Evolutionary conservation across 306 rosid species (phyloP), one percentile per base, ranked within the genome.

Genomic region (Notholithocarpus densiflorus): DNA sequence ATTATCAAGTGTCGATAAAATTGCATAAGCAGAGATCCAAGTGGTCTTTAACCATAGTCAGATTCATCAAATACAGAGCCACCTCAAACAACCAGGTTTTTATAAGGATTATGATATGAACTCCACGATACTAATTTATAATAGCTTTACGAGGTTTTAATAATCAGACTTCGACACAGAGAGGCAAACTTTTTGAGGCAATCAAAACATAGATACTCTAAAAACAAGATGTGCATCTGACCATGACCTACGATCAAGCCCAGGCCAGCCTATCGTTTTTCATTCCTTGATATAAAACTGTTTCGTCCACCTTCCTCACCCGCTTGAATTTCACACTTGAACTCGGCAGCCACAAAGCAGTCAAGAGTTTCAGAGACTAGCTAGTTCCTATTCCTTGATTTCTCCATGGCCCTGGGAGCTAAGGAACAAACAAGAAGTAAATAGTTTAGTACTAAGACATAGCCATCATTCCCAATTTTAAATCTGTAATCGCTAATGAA

Each of bases 401-500:
- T 92, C 68, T 91, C 98, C 97, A 85, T 84, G 74, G 97, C 89
- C 89, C 96, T 85, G 14, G 98, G 98, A 79, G 98, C 98, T 95
- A 89, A n/a, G 13, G 61, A 74, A 77, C 73, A 86, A 75, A 75
- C 31, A 13, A 34, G n/a, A 82, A 69, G 26, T 52, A 62, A 31
- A 29, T 17, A 9, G 59, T 68, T 84, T 78, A 68, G 70, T 48
- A 52, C 73, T 13, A 23, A 55, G 70, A 68, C 54, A 43, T 34
- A 66, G 54, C 17, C 34, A 68, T 45, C 54, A 34, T 29, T 20
- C 48, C 13, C n/a, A 40, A 56, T 74, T 70, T 74, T 0, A 8
- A 27, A 70, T 18, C 27, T 43, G 56, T 20, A 21, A 70, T n/a
- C 17, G 1, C 19, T 6, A 20, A 21, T 40, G 53, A 66, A 66